Conservation (phyloP, 768 basidiomycete species). For the Kwoniella newhampshirensis region DNA sequence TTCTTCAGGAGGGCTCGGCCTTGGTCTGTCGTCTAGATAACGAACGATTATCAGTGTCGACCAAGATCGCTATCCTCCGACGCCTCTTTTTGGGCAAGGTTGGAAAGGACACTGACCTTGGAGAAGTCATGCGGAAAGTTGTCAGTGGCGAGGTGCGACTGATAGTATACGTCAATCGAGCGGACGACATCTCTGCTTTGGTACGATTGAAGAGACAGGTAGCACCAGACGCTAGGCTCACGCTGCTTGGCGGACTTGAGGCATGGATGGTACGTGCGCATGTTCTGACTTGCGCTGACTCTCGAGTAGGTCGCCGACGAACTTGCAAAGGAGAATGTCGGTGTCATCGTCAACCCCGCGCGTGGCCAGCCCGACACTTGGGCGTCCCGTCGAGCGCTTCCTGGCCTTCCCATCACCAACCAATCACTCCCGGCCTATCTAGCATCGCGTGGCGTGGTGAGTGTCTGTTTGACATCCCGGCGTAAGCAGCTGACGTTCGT, state of each 20-base stretch:
- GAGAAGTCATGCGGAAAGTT: slow-evolving; percentile 59
- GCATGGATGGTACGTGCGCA: no score
- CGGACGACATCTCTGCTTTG: no score
- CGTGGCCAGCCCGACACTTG: slow-evolving; percentile 71
- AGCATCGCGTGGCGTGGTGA: slow-evolving; percentile 63
- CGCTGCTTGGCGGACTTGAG: slow-evolving; percentile 48
- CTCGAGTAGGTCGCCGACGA: slow-evolving; percentile 65
- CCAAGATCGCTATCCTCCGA: slow-evolving; percentile 74
- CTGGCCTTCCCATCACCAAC: slow-evolving; percentile 72
- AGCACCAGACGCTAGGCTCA: no score
- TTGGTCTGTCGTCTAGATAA: slow-evolving; percentile 68
- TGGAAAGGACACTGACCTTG: slow-evolving; percentile 56
- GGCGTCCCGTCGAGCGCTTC: slow-evolving; percentile 64
- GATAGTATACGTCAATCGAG: no score
- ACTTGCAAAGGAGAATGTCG: slow-evolving; percentile 66
- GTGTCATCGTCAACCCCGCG: slow-evolving; percentile 67
- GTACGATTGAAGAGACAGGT: no score
- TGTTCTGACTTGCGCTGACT: no score
- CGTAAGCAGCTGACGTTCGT: no score
- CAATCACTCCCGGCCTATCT: slow-evolving; percentile 64
- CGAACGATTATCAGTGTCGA: slow-evolving; percentile 66
- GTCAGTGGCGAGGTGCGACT: slow-evolving; percentile 62
- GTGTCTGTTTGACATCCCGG: no score
- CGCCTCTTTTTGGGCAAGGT: slow-evolving; percentile 59
- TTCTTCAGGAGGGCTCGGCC: slow-evolving; percentile 65